Evolutionary conservation across 2,329 filamentous ascomycete genomes (phyloP), one percentile per base, ranked within the genome.

Genomic region (Chrysosporium queenslandicum): DNA sequence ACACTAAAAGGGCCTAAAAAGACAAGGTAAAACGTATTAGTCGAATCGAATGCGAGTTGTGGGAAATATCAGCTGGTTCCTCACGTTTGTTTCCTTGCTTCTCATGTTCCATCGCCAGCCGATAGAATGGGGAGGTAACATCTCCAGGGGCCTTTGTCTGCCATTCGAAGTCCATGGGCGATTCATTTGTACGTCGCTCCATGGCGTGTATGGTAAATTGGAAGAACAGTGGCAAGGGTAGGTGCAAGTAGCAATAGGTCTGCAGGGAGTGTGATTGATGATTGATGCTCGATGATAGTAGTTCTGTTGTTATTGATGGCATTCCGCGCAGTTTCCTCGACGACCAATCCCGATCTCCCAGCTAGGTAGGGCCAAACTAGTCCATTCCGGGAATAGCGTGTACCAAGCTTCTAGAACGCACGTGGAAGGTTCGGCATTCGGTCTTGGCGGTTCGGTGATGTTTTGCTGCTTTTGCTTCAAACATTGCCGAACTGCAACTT

Each of bases 81-180:
- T 60, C 59, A 74, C 72, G 68, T 61, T 74, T 74, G 58, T 71
- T 58, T 50, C 57, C 53, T 43, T 64, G 57, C 45, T 64, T 66
- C 43, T 69, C 66, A 53, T 68, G 64, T 54, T 71, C 67, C 60
- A 70, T 60, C 52, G 68, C 65, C 53, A 82, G 64, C 56, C 72
- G 71, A 52, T 71, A 66, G 54, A 75, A 76, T 4, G 71, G 72
- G 16, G 73, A 76, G 14, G 66, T 69, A 34, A 63, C 61, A 58
- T 74, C 71, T 16, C 69, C 66, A n/a, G 73, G 71, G 8, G 68
- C 69, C 43, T 64, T 63, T 14, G 64, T 66, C 59, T 74, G 70
- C 71, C 71, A 75, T 62, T 74, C 69, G 59, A 74, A 75, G 64
- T 76, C 73, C 73, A 76, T 76, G 18, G 72, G 73, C 64, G 68